phyloP scores from a whole-genome alignment of 1,284 basidiomycete species.

The Xerocomus tenax region DNA sequence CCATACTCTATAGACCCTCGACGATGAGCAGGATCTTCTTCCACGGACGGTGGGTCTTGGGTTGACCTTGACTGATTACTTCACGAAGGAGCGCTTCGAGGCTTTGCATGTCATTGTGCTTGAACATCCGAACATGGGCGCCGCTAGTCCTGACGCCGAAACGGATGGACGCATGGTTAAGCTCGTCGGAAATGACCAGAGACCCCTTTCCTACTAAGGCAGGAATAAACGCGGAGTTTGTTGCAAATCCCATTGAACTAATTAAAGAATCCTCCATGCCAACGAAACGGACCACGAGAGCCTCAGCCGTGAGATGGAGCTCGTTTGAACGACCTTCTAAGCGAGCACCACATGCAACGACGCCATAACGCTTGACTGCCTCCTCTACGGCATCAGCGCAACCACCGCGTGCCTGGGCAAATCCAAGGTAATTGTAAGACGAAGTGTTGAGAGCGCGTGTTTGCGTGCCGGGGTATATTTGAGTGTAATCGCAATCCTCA shows the following conservation, averaged over 20 bases:
- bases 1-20: constrained; percentile 97
- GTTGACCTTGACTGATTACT: constrained; percentile 93
- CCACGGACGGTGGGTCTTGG: constrained; percentile 95
- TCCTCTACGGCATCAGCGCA: constrained; percentile 92
- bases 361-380: constrained; percentile 68
- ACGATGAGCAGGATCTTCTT: constrained; percentile 96
- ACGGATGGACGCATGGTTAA: constrained; percentile 94
- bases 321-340: constrained; percentile 81
- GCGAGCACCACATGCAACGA: constrained; percentile 70
- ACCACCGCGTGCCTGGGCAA: constrained; percentile 87
- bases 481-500: constrained; percentile 74
- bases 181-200: constrained; percentile 93
- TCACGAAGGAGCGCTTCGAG: constrained; percentile 82
- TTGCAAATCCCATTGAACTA: constrained; percentile 95
- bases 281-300: constrained; percentile 83
- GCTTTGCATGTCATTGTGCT: constrained; percentile 90
- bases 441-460: constrained; percentile 93
- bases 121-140: constrained; percentile 87
- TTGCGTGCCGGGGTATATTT: constrained; percentile 69
- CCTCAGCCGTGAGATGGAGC: constrained; percentile 76
- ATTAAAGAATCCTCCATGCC: constrained; percentile 86
- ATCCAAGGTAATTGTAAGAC: constrained; percentile 99
- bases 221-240: constrained; percentile 93
- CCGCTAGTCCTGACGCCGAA: constrained; percentile 88
- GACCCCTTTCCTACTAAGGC: constrained; percentile 87